These are phyloP conservation scores for Amylocarpus encephaloides DNA, from an alignment of 2,329 filamentous ascomycete genomes.

Conservation along the genomic window DNA sequence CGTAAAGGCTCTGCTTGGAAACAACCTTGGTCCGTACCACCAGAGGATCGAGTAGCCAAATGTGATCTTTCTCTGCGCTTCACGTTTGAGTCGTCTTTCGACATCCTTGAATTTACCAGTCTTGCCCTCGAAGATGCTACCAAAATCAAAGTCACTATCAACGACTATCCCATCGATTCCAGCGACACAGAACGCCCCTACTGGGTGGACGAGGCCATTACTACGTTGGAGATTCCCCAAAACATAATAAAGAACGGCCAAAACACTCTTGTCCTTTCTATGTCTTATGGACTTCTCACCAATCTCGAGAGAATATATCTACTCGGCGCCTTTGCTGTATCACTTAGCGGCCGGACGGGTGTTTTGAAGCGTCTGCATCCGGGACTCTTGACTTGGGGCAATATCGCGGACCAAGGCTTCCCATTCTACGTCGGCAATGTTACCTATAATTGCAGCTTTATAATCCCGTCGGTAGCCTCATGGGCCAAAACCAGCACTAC, in stretches of 20 bases:
- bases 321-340: slow-evolving; percentile 27
- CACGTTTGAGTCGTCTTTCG: slow-evolving; percentile 20
- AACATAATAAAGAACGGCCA: slow-evolving; percentile 20
- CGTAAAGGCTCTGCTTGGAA: slow-evolving; percentile 25
- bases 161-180: slow-evolving; percentile 12
- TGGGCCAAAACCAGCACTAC: slow-evolving; percentile 2
- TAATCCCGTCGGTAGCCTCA: neutral
- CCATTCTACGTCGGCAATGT: slow-evolving; percentile 30
- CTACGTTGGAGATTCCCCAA: slow-evolving; percentile 20
- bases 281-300: slow-evolving; percentile 28
- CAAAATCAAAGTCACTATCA: slow-evolving; percentile 21
- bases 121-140: slow-evolving; percentile 28
- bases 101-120: slow-evolving; percentile 7
- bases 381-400: slow-evolving; percentile 24
- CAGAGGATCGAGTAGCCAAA: slow-evolving; percentile 17
- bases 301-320: slow-evolving; percentile 31
- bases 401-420: slow-evolving; percentile 25
- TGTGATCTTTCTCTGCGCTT: slow-evolving; percentile 24
- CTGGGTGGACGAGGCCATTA: slow-evolving; percentile 32
- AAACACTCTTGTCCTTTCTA: slow-evolving; percentile 22
- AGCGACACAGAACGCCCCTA: slow-evolving; percentile 9
- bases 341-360: slow-evolving; percentile 8
- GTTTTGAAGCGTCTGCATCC: slow-evolving; percentile 3
- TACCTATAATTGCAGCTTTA: slow-evolving; percentile 18
- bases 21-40: slow-evolving; percentile 27